Evolutionary conservation across 441 rosid genomes (phyloP).

Genomic region (Jatropha multifida): DNA sequence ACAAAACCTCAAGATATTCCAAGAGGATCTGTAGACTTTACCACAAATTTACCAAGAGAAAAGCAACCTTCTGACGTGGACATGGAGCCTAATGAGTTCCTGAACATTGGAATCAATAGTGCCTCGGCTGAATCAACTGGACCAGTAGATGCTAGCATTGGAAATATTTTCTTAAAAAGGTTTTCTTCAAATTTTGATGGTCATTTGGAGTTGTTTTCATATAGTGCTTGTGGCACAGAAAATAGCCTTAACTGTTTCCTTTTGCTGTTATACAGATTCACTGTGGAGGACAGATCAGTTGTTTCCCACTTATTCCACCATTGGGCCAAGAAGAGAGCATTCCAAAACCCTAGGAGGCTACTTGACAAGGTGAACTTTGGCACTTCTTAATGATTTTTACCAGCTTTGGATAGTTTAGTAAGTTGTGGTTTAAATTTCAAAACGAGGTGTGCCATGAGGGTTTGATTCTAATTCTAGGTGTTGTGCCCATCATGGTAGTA

Average conservation of each 20-base stretch:
- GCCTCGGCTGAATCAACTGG: slow-evolving; percentile 45
- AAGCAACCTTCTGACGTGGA: slow-evolving; percentile 34
- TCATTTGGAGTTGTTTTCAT: slow-evolving; percentile 13
- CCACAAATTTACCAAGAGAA: slow-evolving; percentile 30
- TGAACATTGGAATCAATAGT: slow-evolving; percentile 31
- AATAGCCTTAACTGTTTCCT: slow-evolving; percentile 2
- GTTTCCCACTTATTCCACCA: slow-evolving; percentile 90
- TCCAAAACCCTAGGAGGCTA: slow-evolving; percentile 84
- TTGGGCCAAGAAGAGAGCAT: slow-evolving; percentile 96
- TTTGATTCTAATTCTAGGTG: no score
- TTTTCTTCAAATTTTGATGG: slow-evolving; percentile 29
- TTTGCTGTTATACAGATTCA: slow-evolving; percentile 54
- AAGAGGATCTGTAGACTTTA: slow-evolving; percentile 32
- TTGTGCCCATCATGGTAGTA: no score
- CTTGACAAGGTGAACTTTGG: slow-evolving; percentile 62
- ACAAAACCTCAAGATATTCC: slow-evolving; percentile 39
- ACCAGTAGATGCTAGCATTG: slow-evolving; percentile 40
- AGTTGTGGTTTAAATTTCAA: not conserved
- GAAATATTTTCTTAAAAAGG: slow-evolving; percentile 78
- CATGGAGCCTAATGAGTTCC: slow-evolving; percentile 29
- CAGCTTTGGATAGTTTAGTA: not conserved
- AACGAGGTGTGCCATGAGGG: no score
- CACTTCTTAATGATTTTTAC: slow-evolving; percentile 18
- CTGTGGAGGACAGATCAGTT: slow-evolving; percentile 72
- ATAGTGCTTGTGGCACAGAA: slow-evolving; percentile 9